These are phyloP conservation scores for Podaxis carcinomalis DNA, from an alignment of 768 basidiomycete species.

Conservation along the genomic window DNA sequence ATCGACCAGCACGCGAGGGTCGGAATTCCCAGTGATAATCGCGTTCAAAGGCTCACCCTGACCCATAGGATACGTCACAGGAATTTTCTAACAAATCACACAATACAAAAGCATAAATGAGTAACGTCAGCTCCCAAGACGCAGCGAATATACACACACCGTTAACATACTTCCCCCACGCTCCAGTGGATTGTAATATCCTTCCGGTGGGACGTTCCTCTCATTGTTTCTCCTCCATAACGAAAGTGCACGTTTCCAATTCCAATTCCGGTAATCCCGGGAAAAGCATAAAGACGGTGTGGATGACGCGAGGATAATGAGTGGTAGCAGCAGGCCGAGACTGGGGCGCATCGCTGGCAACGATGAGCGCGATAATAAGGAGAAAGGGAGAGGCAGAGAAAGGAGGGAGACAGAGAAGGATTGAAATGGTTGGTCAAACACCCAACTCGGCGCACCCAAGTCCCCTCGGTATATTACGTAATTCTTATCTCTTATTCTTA, in stretches of 20 bases:
- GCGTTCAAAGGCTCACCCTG: slow-evolving; percentile 86
- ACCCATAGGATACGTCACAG: slow-evolving; percentile 59
- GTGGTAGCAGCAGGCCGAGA: neutral
- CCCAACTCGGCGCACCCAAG: neutral
- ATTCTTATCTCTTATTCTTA: neutral
- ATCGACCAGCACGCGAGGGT: slow-evolving; percentile 61
- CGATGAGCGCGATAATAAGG: neutral
- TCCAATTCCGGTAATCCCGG: slow-evolving; percentile 12
- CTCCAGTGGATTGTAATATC: slow-evolving; percentile 54
- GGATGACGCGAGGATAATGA: slow-evolving; percentile 17
- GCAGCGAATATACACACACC: slow-evolving; percentile 34
- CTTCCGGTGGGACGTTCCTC: slow-evolving; percentile 41
- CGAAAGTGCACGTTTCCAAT: slow-evolving; percentile 14
- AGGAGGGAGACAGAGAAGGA: neutral
- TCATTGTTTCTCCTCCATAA: neutral
- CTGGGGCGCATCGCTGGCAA: slow-evolving; percentile 15
- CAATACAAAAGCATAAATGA: neutral
- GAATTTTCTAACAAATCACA: slow-evolving; percentile 36
- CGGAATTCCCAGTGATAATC: slow-evolving; percentile 76
- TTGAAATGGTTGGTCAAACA: neutral
- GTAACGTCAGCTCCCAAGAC: neutral
- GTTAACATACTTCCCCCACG: slow-evolving; percentile 69
- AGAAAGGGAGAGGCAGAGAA: neutral
- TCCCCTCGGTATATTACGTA: slow-evolving; percentile 4
- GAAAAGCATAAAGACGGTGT: slow-evolving; percentile 16